Percentiles rank a stretch among this genome's conserved stretches.
Evolutionary conservation across 371 early-diverging fungal genomes (phyloP).

Genomic region (Gilbertella persicaria): DNA sequence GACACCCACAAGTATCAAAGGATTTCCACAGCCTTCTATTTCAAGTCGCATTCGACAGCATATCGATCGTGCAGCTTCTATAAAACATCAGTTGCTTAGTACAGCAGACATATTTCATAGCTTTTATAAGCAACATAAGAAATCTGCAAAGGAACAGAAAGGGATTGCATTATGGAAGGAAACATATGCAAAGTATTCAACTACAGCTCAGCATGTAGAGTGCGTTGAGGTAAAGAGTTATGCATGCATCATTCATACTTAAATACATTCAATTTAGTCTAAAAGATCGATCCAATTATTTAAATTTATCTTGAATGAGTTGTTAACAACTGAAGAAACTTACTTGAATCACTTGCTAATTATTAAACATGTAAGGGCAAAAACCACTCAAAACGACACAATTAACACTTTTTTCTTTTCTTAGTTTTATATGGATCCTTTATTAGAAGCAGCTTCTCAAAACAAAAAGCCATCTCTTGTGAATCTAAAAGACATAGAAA

Average conservation of each 20-base stretch:
- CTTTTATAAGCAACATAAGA: slow-evolving; percentile 2
- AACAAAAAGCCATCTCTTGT: slow-evolving; percentile 22
- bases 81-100: slow-evolving; percentile 6
- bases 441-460: slow-evolving; percentile 21
- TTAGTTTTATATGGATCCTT: slow-evolving; percentile 43
- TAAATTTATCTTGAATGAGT: slow-evolving; percentile 35
- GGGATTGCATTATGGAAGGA: slow-evolving; percentile 19
- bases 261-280: slow-evolving; percentile 4
- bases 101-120: slow-evolving; percentile 9
- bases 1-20: slow-evolving; percentile 1
- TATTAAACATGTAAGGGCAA: slow-evolving; percentile 29
- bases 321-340: slow-evolving; percentile 40
- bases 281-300: slow-evolving; percentile 28
- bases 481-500: slow-evolving; percentile 25
- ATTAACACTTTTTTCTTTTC: neutral
- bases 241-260: slow-evolving; percentile 2
- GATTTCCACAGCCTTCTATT: slow-evolving; percentile 10
- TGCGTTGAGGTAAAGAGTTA: slow-evolving; percentile 8
- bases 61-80: slow-evolving; percentile 12
- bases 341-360: slow-evolving; percentile 34
- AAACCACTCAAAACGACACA: neutral
- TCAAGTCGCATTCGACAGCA: slow-evolving; percentile 24
- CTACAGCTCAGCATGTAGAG: slow-evolving; percentile 9
- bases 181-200: slow-evolving; percentile 15
- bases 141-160: slow-evolving; percentile 15